phyloP scores from a whole-genome alignment of 75 land plant genomes.

The Ceratopteris richardii region DNA sequence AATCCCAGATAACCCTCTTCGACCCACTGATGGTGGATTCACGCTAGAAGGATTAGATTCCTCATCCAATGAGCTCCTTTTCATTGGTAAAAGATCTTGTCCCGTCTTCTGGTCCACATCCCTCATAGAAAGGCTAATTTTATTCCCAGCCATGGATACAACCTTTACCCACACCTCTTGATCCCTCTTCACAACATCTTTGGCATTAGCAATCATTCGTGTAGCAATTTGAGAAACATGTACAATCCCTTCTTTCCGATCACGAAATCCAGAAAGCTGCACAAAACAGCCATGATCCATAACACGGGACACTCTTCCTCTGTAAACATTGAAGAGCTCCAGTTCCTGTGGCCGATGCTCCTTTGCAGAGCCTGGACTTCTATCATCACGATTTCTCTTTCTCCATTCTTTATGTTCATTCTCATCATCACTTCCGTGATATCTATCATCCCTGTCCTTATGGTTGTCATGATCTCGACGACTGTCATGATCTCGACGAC shows the following conservation, averaged over 20 bases:
- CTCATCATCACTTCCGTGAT: no score
- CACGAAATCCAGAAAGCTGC: constrained; percentile 58
- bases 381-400: constrained; percentile 2
- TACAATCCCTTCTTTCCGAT: constrained; percentile 79
- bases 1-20: constrained; percentile 53
- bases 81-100: constrained; percentile 65
- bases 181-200: constrained; percentile 78
- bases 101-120: constrained; percentile 93
- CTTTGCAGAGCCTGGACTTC: constrained; percentile 1
- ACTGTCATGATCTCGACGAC: no score
- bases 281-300: constrained; percentile 92
- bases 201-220: constrained; percentile 61
- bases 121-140: constrained; percentile 79
- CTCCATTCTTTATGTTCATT: constrained; percentile 5
- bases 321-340: constrained; percentile 69
- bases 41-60: constrained; percentile 41
- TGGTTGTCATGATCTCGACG: no score
- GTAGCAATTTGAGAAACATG: constrained; percentile 83
- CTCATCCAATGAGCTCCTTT: constrained; percentile 43
- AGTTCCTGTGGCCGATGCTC: constrained; percentile 29
- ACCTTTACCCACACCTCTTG: constrained; percentile 90
- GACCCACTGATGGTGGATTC: constrained; percentile 19
- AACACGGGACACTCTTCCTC: constrained; percentile 70
- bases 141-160: constrained; percentile 66
- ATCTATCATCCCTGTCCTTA: no score